Evolutionary conservation across 257 asterid genomes (phyloP), one percentile per base, ranked within the genome.

Genomic region (Verbena officinalis): DNA sequence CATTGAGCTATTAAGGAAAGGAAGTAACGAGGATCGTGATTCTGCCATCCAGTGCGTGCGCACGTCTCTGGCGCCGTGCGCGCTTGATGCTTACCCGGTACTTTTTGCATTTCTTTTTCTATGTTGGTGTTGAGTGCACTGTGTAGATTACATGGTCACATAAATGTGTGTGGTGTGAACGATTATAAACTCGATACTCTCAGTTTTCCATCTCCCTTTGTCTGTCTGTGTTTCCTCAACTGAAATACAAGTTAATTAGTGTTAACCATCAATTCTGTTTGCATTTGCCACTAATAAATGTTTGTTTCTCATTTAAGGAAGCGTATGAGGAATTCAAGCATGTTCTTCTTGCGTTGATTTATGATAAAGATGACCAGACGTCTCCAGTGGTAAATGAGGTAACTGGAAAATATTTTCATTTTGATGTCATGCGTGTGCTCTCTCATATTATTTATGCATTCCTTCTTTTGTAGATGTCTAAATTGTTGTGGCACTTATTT

Each of bases 291-390:
- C 68, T 82, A 57, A 84, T 76, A 45, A n/a, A 31, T 60, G 51
- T 27, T 61, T 69, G 22, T 67, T 57, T 50, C 74, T 62, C 49
- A 39, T 82, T 73, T 20, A 73, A 94, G 99, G 99, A 94, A 88
- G 99, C 99, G 16, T 94, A 94, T 22, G 98, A 88, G 81, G 99
- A 94, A 75, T 90, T 94, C 72, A 90, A 94, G 81, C 98, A 94
- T 61, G 79, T 83, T 73, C 96, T 90, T 69, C 95, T 90, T 52
- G 95, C 98, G 61, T 79, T 94, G 40, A 80, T 90, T 70, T 94
- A 94, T 65, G 96, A 86, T 67, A 83, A 88, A 77, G 87, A 88
- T 75, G 99, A 90, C 75, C 82, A 78, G 74, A 79, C 73, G 45
- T 94, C 99, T 74, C 99, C 99, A 7, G 98, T 90, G 77, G 96